Percentiles rank a stretch among this genome's conserved stretches.
phyloP scores from a whole-genome alignment of 106 monocot genomes.

The Chionographis japonica region DNA sequence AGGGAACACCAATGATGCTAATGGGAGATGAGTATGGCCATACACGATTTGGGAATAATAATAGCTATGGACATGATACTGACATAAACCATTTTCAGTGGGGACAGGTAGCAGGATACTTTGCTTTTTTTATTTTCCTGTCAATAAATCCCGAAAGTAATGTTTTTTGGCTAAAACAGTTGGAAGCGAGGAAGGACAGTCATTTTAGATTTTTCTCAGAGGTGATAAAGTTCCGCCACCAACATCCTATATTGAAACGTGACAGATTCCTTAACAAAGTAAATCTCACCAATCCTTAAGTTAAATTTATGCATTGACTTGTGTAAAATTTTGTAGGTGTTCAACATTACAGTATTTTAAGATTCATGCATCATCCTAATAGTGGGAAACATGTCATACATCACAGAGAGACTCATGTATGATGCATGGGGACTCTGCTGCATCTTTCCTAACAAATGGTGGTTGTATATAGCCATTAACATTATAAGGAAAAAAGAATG shows the following conservation, averaged over 20 bases:
- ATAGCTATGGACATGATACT: constrained; percentile 98
- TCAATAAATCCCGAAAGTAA: neutral
- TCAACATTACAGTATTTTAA: too few species aligned
- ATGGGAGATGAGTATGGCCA: constrained; percentile 99
- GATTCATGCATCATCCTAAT: too few species aligned
- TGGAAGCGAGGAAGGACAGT: constrained; percentile 52
- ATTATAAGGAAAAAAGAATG: too few species aligned
- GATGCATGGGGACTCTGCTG: too few species aligned
- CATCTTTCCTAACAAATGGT: too few species aligned
- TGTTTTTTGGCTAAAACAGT: constrained; percentile 35
- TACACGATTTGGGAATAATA: constrained; percentile 95
- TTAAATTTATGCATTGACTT: neutral
- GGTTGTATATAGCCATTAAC: too few species aligned
- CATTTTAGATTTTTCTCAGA: constrained; percentile 90
- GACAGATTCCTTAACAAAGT: constrained; percentile 74
- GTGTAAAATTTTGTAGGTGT: neutral
- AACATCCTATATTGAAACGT: constrained; percentile 52
- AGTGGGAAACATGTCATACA: too few species aligned
- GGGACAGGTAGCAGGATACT: constrained; percentile 50
- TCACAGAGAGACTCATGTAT: too few species aligned
- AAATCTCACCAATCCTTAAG: constrained; percentile 1
- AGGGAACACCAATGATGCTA: constrained; percentile 97
- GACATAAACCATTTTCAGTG: constrained; percentile 88
- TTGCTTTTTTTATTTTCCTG: constrained; percentile 2
- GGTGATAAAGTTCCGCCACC: constrained; percentile 75